Percentiles rank a stretch among this genome's conserved stretches.
Conservation (phyloP, 345 rosid species). For the Salix exigua region DNA sequence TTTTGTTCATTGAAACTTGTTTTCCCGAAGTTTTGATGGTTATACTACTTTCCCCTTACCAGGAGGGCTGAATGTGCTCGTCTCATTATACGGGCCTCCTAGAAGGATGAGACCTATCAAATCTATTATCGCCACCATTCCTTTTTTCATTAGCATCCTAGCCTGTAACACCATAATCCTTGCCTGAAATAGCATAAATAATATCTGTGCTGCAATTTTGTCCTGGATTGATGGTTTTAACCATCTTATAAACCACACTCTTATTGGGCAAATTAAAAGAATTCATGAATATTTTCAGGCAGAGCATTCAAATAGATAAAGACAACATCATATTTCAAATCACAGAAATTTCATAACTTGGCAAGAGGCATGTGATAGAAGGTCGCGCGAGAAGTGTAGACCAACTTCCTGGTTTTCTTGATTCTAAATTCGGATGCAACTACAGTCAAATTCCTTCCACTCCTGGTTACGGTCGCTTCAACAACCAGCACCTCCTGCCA, state of each 20-base stretch:
- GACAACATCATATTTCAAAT: not conserved
- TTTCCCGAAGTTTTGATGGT: no score
- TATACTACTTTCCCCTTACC: no score
- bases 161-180: no score
- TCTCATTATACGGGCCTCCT: no score
- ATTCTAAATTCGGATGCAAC: conserved; percentile 54
- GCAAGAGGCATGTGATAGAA: conserved; percentile 48
- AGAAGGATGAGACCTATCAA: no score
- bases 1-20: no score
- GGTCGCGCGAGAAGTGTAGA: conserved; percentile 55
- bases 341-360: conserved; percentile 40
- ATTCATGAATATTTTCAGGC: not conserved
- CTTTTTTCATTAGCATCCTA: no score
- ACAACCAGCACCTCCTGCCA: conserved; percentile 49
- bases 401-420: conserved; percentile 47
- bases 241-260: not conserved
- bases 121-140: no score
- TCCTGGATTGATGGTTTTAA: no score
- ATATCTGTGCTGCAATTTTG: no score
- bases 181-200: no score
- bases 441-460: conserved; percentile 69
- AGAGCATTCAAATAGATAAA: not conserved
- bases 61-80: no score
- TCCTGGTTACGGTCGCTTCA: conserved; percentile 56
- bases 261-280: not conserved